phyloP scores from a whole-genome alignment of 148 eudicot species.

The Rhododendron mucronatum region DNA sequence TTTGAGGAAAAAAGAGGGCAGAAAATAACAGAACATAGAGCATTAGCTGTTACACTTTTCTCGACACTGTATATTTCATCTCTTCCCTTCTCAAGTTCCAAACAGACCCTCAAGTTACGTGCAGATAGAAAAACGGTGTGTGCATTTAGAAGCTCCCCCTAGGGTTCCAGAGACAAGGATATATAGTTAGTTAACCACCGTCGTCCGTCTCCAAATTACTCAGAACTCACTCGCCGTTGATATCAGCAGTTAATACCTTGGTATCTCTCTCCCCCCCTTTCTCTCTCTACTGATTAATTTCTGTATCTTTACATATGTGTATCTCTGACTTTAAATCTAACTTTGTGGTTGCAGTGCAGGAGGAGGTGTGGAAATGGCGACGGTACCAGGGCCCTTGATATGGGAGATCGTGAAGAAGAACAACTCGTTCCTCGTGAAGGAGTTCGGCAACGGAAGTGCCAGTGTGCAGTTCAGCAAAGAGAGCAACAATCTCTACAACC shows the following conservation, averaged over 20 bases:
- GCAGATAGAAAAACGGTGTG: not conserved
- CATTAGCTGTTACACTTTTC: no score
- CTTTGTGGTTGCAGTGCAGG: not conserved
- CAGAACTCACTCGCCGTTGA: not conserved
- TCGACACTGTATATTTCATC: no score
- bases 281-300: not conserved
- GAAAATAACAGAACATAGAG: no score
- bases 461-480: conserved; percentile 78
- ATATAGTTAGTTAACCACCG: not conserved
- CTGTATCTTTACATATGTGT: not conserved
- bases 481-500: conserved; percentile 74
- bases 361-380: conserved; percentile 53
- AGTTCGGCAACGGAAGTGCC: conserved; percentile 76
- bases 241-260: not conserved
- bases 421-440: conserved; percentile 76
- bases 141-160: not conserved
- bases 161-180: not conserved
- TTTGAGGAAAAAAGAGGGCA: no score
- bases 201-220: not conserved
- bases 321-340: not conserved
- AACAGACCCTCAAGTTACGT: no score
- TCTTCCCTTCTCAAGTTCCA: no score
- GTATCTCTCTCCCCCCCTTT: not conserved
- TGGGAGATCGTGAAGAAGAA: conserved; percentile 96
- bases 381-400: conserved; percentile 75